phyloP scores from a whole-genome alignment of 75 land plant species.

The Cupressus sempervirens region DNA sequence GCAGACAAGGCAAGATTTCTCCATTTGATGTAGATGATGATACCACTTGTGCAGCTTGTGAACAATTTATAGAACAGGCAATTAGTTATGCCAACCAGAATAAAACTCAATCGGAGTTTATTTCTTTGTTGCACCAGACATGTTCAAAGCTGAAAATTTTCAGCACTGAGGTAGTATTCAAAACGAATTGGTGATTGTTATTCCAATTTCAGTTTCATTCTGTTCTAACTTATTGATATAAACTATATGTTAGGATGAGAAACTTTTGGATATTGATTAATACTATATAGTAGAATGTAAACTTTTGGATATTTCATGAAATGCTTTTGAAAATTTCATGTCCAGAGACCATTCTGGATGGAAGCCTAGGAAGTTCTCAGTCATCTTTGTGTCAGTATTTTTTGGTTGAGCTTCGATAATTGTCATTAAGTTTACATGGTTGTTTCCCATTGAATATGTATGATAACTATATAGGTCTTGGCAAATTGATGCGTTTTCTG shows the following conservation, averaged over 20 bases:
- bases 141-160: slow-evolving; percentile 27
- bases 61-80: slow-evolving; percentile 24
- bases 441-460: not conserved
- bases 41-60: slow-evolving; percentile 31
- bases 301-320: too few species aligned
- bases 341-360: not conserved
- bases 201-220: not conserved
- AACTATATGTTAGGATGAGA: not conserved
- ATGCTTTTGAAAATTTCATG: not conserved
- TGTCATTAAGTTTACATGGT: not conserved
- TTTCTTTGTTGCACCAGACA: slow-evolving; percentile 22
- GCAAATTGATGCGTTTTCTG: not conserved
- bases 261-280: too few species aligned
- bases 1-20: not conserved
- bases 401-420: not conserved
- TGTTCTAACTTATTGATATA: not conserved
- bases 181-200: not conserved
- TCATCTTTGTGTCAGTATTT: not conserved
- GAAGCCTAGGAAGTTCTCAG: not conserved
- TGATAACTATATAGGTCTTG: not conserved
- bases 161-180: slow-evolving; percentile 23
- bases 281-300: too few species aligned
- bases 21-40: not conserved
- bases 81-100: slow-evolving; percentile 26
- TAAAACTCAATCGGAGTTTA: slow-evolving; percentile 39